Conservation (phyloP, 176 grass and related monocot genomes). For the Chrysopogon serrulatus region DNA sequence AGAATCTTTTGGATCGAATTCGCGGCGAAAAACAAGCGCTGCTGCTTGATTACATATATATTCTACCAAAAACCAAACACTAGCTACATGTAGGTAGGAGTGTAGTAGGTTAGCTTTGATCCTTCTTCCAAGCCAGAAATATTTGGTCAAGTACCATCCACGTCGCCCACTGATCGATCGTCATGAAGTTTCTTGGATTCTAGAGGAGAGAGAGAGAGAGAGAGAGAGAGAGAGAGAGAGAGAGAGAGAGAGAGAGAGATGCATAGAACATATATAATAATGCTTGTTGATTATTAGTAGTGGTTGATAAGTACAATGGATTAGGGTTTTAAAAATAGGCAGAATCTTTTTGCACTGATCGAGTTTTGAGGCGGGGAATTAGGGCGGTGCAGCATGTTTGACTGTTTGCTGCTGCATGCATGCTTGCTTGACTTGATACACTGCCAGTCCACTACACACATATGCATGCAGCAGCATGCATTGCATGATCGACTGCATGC, state of each 20-base stretch:
- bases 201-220: background rate
- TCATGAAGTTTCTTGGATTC: constrained; percentile 45
- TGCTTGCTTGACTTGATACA: constrained; percentile 10
- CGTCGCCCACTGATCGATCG: constrained; percentile 22
- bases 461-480: background rate
- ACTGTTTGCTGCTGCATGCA: constrained; percentile 34
- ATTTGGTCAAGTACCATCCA: constrained; percentile 5
- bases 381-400: constrained; percentile 48
- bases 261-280: background rate
- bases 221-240: background rate
- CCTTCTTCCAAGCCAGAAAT: background rate
- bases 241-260: background rate
- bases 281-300: background rate
- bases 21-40: constrained; percentile 28
- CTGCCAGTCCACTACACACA: background rate
- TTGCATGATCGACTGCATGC: constrained; percentile 7
- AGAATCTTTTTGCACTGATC: constrained; percentile 34
- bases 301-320: constrained; percentile 15
- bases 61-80: background rate
- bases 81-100: background rate
- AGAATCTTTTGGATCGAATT: constrained; percentile 30
- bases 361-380: constrained; percentile 39
- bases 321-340: background rate
- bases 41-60: background rate
- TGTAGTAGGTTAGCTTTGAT: background rate